Percentiles rank a stretch among this genome's conserved stretches.
phyloP scores from a whole-genome alignment of 805 yeast genomes.

The Komagataella phaffii region DNA sequence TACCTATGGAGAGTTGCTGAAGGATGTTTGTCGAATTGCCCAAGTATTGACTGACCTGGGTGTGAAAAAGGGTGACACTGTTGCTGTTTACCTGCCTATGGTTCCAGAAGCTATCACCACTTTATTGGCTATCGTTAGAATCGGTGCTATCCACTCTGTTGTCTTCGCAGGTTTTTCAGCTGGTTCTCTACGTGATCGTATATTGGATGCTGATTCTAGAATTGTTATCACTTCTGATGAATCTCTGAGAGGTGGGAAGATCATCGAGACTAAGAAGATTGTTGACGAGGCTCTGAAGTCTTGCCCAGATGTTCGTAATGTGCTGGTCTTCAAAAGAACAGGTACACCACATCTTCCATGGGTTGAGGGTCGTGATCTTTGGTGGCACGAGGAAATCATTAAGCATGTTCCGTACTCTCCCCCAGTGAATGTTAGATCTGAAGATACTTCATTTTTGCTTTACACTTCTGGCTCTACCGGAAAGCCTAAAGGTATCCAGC shows the following conservation, averaged over 20 bases:
- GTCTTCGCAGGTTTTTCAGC: conserved; percentile 79
- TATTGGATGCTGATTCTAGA: conserved; percentile 58
- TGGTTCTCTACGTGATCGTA: conserved; percentile 58
- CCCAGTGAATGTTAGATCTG: conserved; percentile 66
- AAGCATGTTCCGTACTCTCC: conserved; percentile 59
- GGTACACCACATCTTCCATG: conserved; percentile 40
- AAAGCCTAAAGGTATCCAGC: conserved; percentile 79
- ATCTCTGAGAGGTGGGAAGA: conserved; percentile 73
- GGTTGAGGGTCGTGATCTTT: conserved; percentile 48
- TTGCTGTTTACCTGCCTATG: conserved; percentile 82
- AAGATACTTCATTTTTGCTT: conserved; percentile 68
- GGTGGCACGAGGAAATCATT: conserved; percentile 62
- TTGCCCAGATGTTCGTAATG: conserved; percentile 56
- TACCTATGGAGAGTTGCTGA: conserved; percentile 60
- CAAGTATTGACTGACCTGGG: conserved; percentile 57
- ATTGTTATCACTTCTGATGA: conserved; percentile 73
- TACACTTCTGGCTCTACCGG: conserved; percentile 87
- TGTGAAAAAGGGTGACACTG: conserved; percentile 70
- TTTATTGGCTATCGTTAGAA: conserved; percentile 62
- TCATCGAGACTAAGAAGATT: conserved; percentile 67
- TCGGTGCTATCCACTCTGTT: conserved; percentile 79
- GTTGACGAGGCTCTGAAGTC: conserved; percentile 66
- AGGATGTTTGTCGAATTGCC: conserved; percentile 58
- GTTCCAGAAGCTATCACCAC: conserved; percentile 69
- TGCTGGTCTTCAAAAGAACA: conserved; percentile 64